Evolutionary conservation across 108 stramenopile genomes (phyloP).

Genomic region (Licmophora abbreviata): DNA sequence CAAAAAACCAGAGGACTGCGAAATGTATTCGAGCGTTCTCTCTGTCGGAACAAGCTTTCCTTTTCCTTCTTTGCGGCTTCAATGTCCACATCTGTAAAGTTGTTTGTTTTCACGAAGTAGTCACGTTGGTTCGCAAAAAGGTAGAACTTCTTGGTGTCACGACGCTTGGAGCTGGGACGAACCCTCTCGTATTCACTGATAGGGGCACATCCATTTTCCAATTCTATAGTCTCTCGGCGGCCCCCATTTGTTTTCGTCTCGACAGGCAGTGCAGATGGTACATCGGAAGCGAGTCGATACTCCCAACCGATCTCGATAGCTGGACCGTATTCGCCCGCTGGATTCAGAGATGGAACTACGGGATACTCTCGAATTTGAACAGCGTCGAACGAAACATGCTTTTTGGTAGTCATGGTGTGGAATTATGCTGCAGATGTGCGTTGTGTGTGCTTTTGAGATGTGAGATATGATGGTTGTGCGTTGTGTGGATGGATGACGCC

Average conservation of each 20-base stretch:
- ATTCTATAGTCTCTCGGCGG: background rate
- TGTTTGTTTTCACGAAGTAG: too few relatives aligned
- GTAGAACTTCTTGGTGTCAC: background rate
- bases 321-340: constrained; percentile 8
- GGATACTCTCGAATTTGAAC: constrained; percentile 8
- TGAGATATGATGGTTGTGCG: too few relatives aligned
- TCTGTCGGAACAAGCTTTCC: background rate
- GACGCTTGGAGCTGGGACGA: too few relatives aligned
- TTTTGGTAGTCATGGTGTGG: background rate
- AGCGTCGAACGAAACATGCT: background rate
- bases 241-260: background rate
- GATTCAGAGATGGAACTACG: constrained; percentile 1
- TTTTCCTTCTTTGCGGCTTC: background rate
- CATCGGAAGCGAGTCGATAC: too few relatives aligned
- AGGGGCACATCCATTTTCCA: background rate
- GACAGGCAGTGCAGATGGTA: background rate
- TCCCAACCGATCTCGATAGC: constrained; percentile 13
- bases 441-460: too few relatives aligned
- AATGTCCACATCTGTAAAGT: too few relatives aligned
- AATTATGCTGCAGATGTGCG: too few relatives aligned
- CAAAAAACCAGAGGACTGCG: background rate
- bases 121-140: background rate
- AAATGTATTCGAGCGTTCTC: background rate
- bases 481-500: too few relatives aligned
- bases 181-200: too few relatives aligned